phyloP scores from a whole-genome alignment of 2,329 filamentous ascomycete species.

The Huntiella decipiens region DNA sequence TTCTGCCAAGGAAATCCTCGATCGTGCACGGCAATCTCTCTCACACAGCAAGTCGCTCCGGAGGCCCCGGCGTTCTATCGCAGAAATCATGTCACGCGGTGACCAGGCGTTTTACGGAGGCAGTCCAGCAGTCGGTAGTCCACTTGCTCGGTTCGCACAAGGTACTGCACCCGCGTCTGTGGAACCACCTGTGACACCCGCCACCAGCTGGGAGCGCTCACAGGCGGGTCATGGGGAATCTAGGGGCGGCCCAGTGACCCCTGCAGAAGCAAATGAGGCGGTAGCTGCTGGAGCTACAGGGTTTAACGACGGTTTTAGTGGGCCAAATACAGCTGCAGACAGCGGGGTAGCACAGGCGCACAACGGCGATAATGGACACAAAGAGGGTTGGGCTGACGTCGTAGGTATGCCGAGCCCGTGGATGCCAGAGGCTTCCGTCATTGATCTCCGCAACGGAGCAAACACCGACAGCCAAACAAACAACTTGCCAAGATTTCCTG shows the following conservation, averaged over 20 bases:
- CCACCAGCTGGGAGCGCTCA: conserved; percentile 2
- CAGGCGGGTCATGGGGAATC: too few species aligned
- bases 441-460: too few species aligned
- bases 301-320: neutral
- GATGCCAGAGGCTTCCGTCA: conserved; percentile 6
- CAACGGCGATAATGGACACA: neutral
- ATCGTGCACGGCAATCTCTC: neutral
- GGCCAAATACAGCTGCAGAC: neutral
- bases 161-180: too few species aligned
- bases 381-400: too few species aligned
- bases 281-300: too few species aligned
- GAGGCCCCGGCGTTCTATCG: neutral
- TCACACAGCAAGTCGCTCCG: neutral
- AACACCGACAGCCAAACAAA: too few species aligned
- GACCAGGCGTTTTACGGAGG: neutral
- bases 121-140: neutral
- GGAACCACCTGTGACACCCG: conserved; percentile 10
- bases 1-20: conserved; percentile 1
- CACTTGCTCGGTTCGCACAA: neutral
- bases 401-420: conserved; percentile 5
- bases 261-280: too few species aligned
- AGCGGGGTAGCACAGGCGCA: neutral
- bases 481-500: conserved; percentile 5
- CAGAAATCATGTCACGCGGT: neutral
- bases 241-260: too few species aligned